phyloP scores from a whole-genome alignment of 2,329 filamentous ascomycete species.

The Alternaria rosae region DNA sequence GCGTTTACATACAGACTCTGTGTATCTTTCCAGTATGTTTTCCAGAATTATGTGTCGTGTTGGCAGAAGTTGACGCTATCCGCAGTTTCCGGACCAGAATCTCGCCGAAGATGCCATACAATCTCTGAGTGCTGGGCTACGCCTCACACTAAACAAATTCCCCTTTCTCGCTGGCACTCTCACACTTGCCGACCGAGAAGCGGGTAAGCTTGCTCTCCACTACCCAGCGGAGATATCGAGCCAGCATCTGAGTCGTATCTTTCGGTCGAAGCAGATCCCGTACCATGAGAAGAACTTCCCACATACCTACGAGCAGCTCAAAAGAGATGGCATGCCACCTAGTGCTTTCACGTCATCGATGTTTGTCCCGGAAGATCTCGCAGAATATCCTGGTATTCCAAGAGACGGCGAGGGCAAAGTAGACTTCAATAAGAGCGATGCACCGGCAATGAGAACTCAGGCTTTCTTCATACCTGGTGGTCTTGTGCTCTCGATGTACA shows the following conservation, averaged over 20 bases:
- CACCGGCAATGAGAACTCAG: conserved; percentile 41
- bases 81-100: conserved; percentile 37
- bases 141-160: conserved; percentile 32
- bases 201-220: conserved; percentile 37
- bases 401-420: conserved; percentile 39
- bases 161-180: conserved; percentile 44
- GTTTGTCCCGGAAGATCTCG: conserved; percentile 42
- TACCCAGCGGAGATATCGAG: conserved; percentile 34
- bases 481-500: conserved; percentile 45
- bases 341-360: conserved; percentile 38
- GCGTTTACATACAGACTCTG: conserved; percentile 43
- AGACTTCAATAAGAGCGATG: conserved; percentile 31
- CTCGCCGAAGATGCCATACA: conserved; percentile 36
- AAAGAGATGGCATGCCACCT: conserved; percentile 41
- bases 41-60: background rate
- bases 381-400: conserved; percentile 35
- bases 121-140: conserved; percentile 33
- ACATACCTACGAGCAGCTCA: conserved; percentile 40
- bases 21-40: conserved; percentile 39
- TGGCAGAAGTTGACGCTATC: background rate
- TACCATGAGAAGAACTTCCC: conserved; percentile 27
- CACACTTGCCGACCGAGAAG: conserved; percentile 28
- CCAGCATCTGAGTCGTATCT: conserved; percentile 22
- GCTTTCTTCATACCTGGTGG: conserved; percentile 48
- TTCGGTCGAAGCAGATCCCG: conserved; percentile 31